These are phyloP conservation scores for Cystobasidium sp. DNA, from an alignment of 1,284 basidiomycete genomes.

Conservation along the genomic window DNA sequence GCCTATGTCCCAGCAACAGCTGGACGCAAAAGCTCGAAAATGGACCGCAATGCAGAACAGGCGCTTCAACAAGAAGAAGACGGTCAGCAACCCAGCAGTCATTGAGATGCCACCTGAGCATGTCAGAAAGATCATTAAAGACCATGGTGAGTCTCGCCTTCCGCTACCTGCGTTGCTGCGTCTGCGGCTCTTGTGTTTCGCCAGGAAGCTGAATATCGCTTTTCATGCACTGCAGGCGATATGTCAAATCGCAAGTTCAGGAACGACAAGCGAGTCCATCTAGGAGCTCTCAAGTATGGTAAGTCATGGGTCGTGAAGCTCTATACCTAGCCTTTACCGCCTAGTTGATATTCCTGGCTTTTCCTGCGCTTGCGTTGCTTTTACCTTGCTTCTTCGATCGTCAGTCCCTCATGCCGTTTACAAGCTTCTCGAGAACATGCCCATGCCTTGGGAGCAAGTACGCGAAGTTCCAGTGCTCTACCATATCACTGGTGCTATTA, in stretches of 20 bases:
- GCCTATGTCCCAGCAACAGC: slow-evolving; percentile 70
- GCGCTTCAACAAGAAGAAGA: slow-evolving; percentile 61
- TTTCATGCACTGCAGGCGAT: slow-evolving; percentile 34
- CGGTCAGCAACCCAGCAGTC: slow-evolving; percentile 41
- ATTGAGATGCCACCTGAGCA: slow-evolving; percentile 71
- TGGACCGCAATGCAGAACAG: slow-evolving; percentile 92
- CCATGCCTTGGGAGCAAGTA: slow-evolving; percentile 99
- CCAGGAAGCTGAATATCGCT: slow-evolving; percentile 79
- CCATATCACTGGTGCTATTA: slow-evolving; percentile 99
- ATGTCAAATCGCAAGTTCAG: slow-evolving; percentile 68
- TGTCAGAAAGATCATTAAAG: slow-evolving; percentile 95
- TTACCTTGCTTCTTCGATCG: slow-evolving; percentile 27
- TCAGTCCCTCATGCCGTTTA: slow-evolving; percentile 94
- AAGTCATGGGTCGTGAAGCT: background rate
- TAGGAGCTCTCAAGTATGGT: slow-evolving; percentile 91
- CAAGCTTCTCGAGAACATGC: slow-evolving; percentile 98
- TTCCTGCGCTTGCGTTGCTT: slow-evolving; percentile 19
- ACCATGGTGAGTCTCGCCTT: slow-evolving; percentile 69
- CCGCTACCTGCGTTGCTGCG: background rate
- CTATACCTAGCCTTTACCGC: background rate
- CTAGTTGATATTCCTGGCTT: background rate
- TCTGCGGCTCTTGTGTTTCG: slow-evolving; percentile 69
- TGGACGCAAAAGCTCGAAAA: slow-evolving; percentile 86
- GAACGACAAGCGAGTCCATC: slow-evolving; percentile 97
- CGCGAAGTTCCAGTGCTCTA: slow-evolving; percentile 95